Percentiles rank a stretch among this genome's conserved stretches.
Conservation (phyloP, 768 basidiomycete species). For the Suillus occidentalis region DNA sequence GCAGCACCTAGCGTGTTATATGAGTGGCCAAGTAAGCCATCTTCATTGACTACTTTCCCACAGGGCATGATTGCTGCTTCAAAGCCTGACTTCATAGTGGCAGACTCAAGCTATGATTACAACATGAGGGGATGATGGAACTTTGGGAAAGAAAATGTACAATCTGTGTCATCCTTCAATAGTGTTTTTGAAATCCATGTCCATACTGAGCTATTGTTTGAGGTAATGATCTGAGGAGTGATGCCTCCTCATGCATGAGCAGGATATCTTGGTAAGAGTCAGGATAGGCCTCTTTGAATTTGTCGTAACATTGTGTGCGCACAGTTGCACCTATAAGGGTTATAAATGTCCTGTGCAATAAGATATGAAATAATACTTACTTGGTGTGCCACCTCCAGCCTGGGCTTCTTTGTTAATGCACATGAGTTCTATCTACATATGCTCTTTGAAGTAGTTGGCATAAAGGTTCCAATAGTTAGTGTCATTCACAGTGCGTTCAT, state of each 20-base stretch:
- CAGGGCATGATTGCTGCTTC: too few relatives aligned
- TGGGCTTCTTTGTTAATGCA: background rate
- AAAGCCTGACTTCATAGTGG: too few relatives aligned
- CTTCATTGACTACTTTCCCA: too few relatives aligned
- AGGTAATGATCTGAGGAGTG: background rate
- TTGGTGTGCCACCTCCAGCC: background rate
- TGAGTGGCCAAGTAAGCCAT: too few relatives aligned
- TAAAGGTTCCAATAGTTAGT: constrained; percentile 9
- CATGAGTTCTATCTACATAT: constrained; percentile 7
- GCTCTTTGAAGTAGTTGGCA: background rate
- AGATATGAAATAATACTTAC: background rate
- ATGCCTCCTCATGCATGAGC: background rate
- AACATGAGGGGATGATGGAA: background rate
- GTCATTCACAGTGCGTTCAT: background rate
- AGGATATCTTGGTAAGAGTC: background rate
- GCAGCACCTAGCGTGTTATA: too few relatives aligned
- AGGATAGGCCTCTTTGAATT: background rate
- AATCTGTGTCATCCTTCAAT: background rate
- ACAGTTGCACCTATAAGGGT: background rate
- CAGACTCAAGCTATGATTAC: background rate
- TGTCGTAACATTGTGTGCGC: too few relatives aligned
- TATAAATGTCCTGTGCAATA: background rate
- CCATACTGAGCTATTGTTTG: constrained; percentile 2
- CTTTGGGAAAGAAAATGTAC: background rate
- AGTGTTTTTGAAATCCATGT: background rate